Conservation (phyloP, 768 basidiomycete species). For the Chlorophyllum brunneum region DNA sequence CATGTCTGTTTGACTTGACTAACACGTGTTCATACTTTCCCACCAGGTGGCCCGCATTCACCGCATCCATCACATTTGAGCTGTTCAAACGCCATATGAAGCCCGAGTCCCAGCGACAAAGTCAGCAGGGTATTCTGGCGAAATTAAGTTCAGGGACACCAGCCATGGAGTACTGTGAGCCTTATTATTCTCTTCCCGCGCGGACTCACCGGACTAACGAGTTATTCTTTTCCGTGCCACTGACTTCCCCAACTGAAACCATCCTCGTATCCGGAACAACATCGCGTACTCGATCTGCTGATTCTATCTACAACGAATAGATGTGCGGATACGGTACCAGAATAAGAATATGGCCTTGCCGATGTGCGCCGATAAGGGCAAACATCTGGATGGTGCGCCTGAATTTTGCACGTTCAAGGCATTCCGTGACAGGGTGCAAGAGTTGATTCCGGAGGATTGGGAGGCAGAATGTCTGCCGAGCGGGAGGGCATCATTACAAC, state of each 20-base stretch:
- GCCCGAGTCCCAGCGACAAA: not conserved
- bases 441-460: conserved; percentile 67
- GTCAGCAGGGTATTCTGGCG: conserved; percentile 38
- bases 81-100: conserved; percentile 45
- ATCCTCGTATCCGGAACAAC: too few relatives aligned
- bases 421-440: conserved; percentile 57
- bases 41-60: conserved; percentile 70
- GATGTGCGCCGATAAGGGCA: conserved; percentile 57
- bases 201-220: too few relatives aligned
- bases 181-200: too few relatives aligned
- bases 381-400: conserved; percentile 65
- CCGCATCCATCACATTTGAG: conserved; percentile 71
- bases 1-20: too few relatives aligned
- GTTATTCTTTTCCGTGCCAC: too few relatives aligned
- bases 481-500: conserved; percentile 16
- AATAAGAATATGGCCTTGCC: conserved; percentile 63
- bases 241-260: too few relatives aligned
- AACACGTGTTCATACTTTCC: too few relatives aligned
- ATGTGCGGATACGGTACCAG: conserved; percentile 75
- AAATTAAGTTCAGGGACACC: conserved; percentile 23
- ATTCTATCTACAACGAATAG: conserved; percentile 29
- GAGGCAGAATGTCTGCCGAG: conserved; percentile 48
- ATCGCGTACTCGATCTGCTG: too few relatives aligned
- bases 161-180: conserved; percentile 26
- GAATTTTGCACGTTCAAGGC: conserved; percentile 71